Base-by-base conservation (phyloP, 1,139 yeast species). In the Saccharomyces hybrid region DNA sequence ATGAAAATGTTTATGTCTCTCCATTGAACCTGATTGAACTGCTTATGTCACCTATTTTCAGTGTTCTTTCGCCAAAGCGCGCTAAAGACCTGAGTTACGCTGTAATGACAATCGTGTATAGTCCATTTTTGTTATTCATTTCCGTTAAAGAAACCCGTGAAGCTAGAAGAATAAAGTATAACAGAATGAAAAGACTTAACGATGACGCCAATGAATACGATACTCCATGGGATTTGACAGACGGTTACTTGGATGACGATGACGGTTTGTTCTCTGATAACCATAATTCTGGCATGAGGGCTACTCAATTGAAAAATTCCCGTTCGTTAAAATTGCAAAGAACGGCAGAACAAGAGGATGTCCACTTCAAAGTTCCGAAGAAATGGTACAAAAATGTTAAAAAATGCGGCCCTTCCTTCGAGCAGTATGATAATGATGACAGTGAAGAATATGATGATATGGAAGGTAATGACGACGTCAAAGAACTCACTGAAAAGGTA, bases 201-300 rank as follows among this genome's bases (percentile, higher is more conserved):
- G 96, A 88, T 67, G 97, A 89, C 70, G 89, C 91, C 27, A 88
- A 88, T 67, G 95, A 87, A 64, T 66, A 75, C 41, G 89, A 89
- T 62, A 78, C 84, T 19, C 91, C 86, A 65, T 88, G 96, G 95
- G 88, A 86, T 61, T 74, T 88, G 62, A 79, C 86, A 8, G 96
- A 88, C 68, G 96, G 96, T 0, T 88, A 77, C 64, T 60, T 64
- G 16, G 79, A 78, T 51, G 75, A 72, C 44, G 78, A 68, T 29
- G 67, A 64, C 16, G 72, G 71, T 5, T 53, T 68, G 3, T 65
- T 69, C 46, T 60, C 65, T 13, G 56, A 62, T n/a, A 67, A 64
- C 46, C 60, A 58, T 2, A 54, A 55, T 23, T 69, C 70, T 28
- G 68, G 68, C 32, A 58, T 58, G 71, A 71, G 76, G 68, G 60